Base-by-base conservation (phyloP, 768 basidiomycete species). In the Mycena floridula region DNA sequence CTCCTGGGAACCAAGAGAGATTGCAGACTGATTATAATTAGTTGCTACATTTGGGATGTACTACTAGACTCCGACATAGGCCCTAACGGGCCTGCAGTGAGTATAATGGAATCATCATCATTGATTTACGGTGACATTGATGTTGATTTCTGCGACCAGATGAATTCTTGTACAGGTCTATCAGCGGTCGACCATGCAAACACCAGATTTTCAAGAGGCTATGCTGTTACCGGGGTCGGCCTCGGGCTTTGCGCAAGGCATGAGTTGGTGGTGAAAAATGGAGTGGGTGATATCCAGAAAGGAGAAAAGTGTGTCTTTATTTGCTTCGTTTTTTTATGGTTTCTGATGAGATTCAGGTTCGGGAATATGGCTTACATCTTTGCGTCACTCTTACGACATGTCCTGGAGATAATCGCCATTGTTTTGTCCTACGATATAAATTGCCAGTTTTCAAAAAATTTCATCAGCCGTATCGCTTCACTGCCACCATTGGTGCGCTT, bases 301-400 rank as follows among this genome's bases (percentile, higher is more conserved):
- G 44, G 45, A 16, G 57, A 53, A 21, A 16, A 45, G 48, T 43
- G 40, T 53, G 21, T 42, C n/a, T n/a, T 46, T 44, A 9, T 15
- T 40, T 49, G 18, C 23, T 35, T 26, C 12, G 21, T 25, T 9
- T 11, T n/a, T 21, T 13, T 20, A 21, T 38, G 13, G 21, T 11
- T 39, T 4, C 13, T n/a, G 15, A 30, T n/a, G 9, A 30, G 18
- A 13, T 21, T 24, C 37, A 53, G 51, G 16, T 53, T 51, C 35
- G 45, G 32, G 3, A 52, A 53, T 28, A 53, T 53, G 44, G 54
- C 54, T 25, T 55, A 48, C 27, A 43, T 55, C 11, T 50, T 55
- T n/a, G 42, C 43, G 13, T 54, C 42, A 13, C n/a, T 45, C 7
- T 44, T 48, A 37, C 24, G 22, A 3, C 23, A 35, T 28, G 5